Conservation (phyloP, 768 basidiomycete species). For the Russula foetens region DNA sequence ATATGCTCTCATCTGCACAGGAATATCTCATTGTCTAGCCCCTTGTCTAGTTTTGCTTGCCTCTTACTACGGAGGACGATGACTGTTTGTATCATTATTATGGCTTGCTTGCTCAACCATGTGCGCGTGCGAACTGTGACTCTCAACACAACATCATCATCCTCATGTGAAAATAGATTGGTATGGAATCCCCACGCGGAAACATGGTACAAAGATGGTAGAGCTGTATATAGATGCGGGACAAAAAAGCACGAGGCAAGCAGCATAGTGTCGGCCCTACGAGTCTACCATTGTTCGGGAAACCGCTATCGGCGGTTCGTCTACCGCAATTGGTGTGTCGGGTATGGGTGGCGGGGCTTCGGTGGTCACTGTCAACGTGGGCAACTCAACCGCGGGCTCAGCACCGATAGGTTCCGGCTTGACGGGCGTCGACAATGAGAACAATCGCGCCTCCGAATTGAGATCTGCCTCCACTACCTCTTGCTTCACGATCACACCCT, state of each 20-base stretch:
- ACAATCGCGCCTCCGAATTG: not conserved
- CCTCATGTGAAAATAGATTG: not conserved
- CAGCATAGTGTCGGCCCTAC: conserved; percentile 15
- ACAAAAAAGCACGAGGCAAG: no score
- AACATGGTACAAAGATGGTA: not conserved
- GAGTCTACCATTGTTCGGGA: conserved; percentile 20
- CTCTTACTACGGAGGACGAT: conserved; percentile 11
- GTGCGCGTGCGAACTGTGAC: not conserved
- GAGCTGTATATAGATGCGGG: no score
- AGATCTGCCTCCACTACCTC: not conserved
- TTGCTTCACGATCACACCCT: not conserved
- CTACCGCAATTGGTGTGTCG: conserved; percentile 1
- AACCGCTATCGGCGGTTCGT: conserved; percentile 20
- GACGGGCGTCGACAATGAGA: not conserved
- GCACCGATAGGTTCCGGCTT: not conserved
- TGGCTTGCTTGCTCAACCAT: conserved; percentile 2
- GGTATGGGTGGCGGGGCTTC: conserved; percentile 5
- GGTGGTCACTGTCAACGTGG: not conserved
- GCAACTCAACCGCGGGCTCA: not conserved
- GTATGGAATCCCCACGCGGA: not conserved
- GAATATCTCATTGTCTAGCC: not conserved
- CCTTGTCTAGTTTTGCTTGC: conserved; percentile 6
- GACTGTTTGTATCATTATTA: conserved; percentile 20
- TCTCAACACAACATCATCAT: not conserved
- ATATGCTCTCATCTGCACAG: not conserved